phyloP scores from a whole-genome alignment of 768 basidiomycete species.

The Suillus fuscotomentosus region DNA sequence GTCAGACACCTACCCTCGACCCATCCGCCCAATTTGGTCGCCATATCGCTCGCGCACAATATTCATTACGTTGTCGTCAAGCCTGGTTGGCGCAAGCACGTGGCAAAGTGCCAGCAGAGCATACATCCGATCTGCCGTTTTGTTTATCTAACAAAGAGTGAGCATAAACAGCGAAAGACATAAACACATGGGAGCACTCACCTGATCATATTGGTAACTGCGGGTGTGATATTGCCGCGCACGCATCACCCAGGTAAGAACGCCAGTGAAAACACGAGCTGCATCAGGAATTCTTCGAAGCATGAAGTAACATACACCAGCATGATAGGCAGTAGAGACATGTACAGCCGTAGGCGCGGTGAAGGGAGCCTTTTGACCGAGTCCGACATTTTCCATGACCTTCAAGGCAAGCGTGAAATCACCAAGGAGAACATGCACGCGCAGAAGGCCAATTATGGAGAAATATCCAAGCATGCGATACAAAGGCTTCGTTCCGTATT shows the following conservation, averaged over 20 bases:
- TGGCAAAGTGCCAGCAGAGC: conserved; percentile 93
- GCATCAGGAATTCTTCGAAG: conserved; percentile 94
- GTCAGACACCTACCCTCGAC: conserved; percentile 61
- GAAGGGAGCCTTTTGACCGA: conserved; percentile 91
- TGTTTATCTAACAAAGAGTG: conserved; percentile 75
- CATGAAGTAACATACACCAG: conserved; percentile 96
- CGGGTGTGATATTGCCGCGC: conserved; percentile 97
- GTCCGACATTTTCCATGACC: conserved; percentile 91
- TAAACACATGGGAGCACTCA: conserved; percentile 25
- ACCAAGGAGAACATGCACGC: conserved; percentile 94
- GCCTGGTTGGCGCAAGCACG: conserved; percentile 85
- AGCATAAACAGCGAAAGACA: not conserved
- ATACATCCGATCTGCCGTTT: conserved; percentile 98
- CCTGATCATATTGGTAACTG: conserved; percentile 96
- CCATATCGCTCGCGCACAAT: conserved; percentile 90
- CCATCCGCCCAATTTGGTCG: conserved; percentile 88
- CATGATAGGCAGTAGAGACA: conserved; percentile 92
- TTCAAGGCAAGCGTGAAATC: conserved; percentile 95
- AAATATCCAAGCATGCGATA: conserved; percentile 98
- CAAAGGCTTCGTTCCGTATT: conserved; percentile 86
- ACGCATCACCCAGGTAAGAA: conserved; percentile 93
- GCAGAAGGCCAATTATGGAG: conserved; percentile 90
- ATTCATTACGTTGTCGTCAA: conserved; percentile 94
- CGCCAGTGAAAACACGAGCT: conserved; percentile 87
- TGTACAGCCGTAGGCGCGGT: conserved; percentile 96